phyloP scores from a whole-genome alignment of 305 asterid genomes.

The Caryopteris hybrid region DNA sequence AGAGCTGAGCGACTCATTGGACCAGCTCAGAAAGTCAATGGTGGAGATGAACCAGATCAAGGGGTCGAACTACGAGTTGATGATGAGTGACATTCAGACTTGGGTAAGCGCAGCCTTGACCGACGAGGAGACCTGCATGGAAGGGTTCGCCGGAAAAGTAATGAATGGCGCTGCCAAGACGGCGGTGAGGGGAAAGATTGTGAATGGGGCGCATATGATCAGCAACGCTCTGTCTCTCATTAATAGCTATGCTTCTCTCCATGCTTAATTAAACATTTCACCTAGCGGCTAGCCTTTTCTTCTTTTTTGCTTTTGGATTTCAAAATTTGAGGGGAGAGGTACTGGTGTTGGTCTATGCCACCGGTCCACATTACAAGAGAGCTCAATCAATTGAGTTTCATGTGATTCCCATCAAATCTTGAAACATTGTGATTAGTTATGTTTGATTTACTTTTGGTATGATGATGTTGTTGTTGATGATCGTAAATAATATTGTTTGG shows the following conservation, averaged over 20 bases:
- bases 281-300: too few relatives aligned
- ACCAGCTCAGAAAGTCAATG: slow-evolving; percentile 29
- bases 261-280: too few relatives aligned
- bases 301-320: too few relatives aligned
- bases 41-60: slow-evolving; percentile 39
- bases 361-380: too few relatives aligned
- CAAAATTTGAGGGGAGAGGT: too few relatives aligned
- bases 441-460: too few relatives aligned
- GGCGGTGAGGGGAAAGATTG: slow-evolving; percentile 33
- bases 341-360: too few relatives aligned
- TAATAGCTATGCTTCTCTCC: slow-evolving; percentile 39
- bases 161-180: slow-evolving; percentile 35
- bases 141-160: slow-evolving; percentile 50
- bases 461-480: too few relatives aligned
- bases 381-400: too few relatives aligned
- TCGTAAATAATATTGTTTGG: too few relatives aligned
- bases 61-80: slow-evolving; percentile 26
- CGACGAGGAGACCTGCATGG: slow-evolving; percentile 67
- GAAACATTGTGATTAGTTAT: too few relatives aligned
- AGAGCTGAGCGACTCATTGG: slow-evolving; percentile 52
- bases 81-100: slow-evolving; percentile 48
- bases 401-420: too few relatives aligned
- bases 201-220: slow-evolving; percentile 54
- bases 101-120: slow-evolving; percentile 88
- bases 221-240: slow-evolving; percentile 70